Base-by-base conservation (phyloP, 441 rosid genomes). In the Gossypium lobatum region DNA sequence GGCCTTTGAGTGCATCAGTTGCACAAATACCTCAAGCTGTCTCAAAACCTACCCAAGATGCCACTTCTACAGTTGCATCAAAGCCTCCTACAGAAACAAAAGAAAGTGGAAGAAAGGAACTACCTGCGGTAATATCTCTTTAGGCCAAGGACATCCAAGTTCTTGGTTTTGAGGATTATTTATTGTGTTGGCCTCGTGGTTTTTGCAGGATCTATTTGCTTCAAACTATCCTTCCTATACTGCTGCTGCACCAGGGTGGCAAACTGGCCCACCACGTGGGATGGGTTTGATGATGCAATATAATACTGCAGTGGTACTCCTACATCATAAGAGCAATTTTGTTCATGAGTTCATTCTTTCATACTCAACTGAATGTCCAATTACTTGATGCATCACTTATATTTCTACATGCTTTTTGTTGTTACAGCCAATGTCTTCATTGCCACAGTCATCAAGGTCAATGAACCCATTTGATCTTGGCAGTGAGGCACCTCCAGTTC, bases 401-500 rank as follows among this genome's bases (percentile, higher is more conserved):
- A 14, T 72, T 25, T 76, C 25, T 76, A 14, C 70, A 14, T 75
- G 3, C 80, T 6, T 78, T 60, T 61, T 77, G n/a, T 45, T 79
- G 64, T 75, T 65, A 71, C 93, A 89, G 96, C 80, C 89, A 10
- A 80, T 82, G 78, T 89, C 86, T 74, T 73, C 85, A 73, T 83
- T 83, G 77, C 79, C 83, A 34, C 95, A 79, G 73, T 78, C 79
- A 73, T 71, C 89, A 23, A 84, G 73, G 64, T 91, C 99, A 13
- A 70, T 82, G 71, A 95, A 95, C 84, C 99, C 99, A 64, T 95
- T 95, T 85, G 98, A 91, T 81, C 58, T 84, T 70, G 76, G 57
- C 72, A 76, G 72, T 31, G 92, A 87, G 74, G 80, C 91, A 18
- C 77, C 85, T 52, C 70, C 80, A 34, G 84, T 70, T 71, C 93